Evolutionary conservation across 768 basidiomycete species (phyloP).

Genomic region (Leucocoprinus leucothites): DNA sequence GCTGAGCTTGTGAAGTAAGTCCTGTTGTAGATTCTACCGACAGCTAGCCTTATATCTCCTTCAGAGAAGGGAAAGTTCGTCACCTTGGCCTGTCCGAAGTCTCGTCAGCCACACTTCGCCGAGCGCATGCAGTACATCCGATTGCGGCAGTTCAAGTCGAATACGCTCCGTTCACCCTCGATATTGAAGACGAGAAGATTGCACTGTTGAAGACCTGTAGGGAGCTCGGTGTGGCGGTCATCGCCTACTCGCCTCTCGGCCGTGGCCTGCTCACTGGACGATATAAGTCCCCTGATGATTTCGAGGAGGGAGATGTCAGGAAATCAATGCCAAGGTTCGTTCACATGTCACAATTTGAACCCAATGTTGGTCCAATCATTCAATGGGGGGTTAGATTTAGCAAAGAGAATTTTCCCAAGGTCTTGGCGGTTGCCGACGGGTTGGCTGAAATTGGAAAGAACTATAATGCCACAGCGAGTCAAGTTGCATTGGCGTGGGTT

Average conservation of each 20-base stretch:
- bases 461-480: slow-evolving; percentile 40
- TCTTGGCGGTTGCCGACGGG: slow-evolving; percentile 38
- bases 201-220: slow-evolving; percentile 38
- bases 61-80: slow-evolving; percentile 39
- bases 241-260: slow-evolving; percentile 53
- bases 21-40: background rate
- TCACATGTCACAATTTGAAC: too few species aligned
- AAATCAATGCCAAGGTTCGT: slow-evolving; percentile 30
- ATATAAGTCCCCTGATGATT: slow-evolving; percentile 34
- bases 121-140: slow-evolving; percentile 48
- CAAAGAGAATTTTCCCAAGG: slow-evolving; percentile 44
- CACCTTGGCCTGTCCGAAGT: slow-evolving; percentile 54
- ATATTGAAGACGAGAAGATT: slow-evolving; percentile 42
- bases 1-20: slow-evolving; percentile 49
- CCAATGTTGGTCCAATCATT: too few species aligned
- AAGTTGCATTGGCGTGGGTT: slow-evolving; percentile 49
- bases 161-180: slow-evolving; percentile 47
- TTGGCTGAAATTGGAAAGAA: slow-evolving; percentile 34
- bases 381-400: slow-evolving; percentile 6
- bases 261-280: slow-evolving; percentile 47
- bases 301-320: slow-evolving; percentile 41
- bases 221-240: slow-evolving; percentile 45
- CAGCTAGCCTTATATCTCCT: slow-evolving; percentile 18
- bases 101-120: slow-evolving; percentile 42
- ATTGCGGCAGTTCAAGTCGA: slow-evolving; percentile 50